Evolutionary conservation across 1,139 yeast genomes (phyloP).

Genomic region (Saccharomyces uvarum): DNA sequence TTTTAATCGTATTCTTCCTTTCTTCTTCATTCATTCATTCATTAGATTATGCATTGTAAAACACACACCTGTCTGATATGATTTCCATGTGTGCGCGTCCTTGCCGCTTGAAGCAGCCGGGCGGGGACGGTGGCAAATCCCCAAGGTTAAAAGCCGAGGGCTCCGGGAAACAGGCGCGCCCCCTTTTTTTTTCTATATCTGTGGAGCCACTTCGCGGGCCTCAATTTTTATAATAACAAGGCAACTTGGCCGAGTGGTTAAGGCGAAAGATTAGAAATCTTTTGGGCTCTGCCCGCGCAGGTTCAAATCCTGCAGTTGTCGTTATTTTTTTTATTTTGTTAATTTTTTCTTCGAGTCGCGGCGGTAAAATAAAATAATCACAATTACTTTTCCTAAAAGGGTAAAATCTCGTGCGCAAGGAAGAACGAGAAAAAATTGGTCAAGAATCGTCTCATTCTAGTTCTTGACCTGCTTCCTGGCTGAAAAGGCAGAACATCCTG

Average conservation of each 20-base stretch:
- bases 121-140: neutral
- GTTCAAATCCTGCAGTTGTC: conserved; percentile 36
- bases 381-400: too few species aligned
- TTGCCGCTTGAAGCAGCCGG: neutral
- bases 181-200: neutral
- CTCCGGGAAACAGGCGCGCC: neutral
- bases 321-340: conserved; percentile 15
- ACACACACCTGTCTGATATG: neutral
- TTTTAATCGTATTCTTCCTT: neutral
- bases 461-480: neutral
- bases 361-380: too few species aligned
- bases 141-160: neutral
- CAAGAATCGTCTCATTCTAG: neutral
- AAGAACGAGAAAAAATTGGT: neutral
- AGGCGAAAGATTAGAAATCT: conserved; percentile 49
- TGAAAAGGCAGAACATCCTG: neutral
- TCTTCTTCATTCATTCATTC: too few species aligned
- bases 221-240: conserved; percentile 9
- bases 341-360: too few species aligned
- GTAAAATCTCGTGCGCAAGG: too few species aligned
- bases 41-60: neutral
- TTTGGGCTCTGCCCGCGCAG: conserved; percentile 41
- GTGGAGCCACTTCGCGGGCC: neutral
- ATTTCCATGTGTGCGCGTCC: neutral
- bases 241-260: conserved; percentile 50